phyloP scores from a whole-genome alignment of 1,139 yeast genomes.

The Yamadazyma spencermartinsiae region DNA sequence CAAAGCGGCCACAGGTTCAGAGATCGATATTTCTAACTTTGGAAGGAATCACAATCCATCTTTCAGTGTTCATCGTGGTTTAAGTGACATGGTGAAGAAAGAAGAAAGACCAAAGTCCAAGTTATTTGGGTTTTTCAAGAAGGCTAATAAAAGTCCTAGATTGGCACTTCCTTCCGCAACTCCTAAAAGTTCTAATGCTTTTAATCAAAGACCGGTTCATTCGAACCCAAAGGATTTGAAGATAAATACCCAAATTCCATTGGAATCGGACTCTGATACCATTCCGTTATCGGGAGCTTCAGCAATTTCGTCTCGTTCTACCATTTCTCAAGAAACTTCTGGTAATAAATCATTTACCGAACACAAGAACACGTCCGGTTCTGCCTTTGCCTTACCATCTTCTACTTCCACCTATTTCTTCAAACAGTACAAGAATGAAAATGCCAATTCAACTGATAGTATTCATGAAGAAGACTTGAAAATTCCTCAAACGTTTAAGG shows the following conservation, averaged over 20 bases:
- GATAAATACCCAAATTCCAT: constrained; percentile 14
- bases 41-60: constrained; percentile 46
- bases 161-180: constrained; percentile 8
- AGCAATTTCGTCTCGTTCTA: constrained; percentile 13
- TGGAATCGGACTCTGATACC: constrained; percentile 19
- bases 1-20: constrained; percentile 39
- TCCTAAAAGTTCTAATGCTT: constrained; percentile 4
- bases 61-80: constrained; percentile 22
- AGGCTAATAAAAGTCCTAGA: constrained; percentile 13
- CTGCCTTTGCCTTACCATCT: constrained; percentile 49
- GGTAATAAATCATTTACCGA: constrained; percentile 15
- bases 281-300: constrained; percentile 18
- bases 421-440: constrained; percentile 24
- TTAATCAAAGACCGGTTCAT: neutral
- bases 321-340: constrained; percentile 14
- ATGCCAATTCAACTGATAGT: constrained; percentile 4
- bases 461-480: constrained; percentile 18
- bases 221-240: constrained; percentile 15
- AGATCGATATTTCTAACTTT: constrained; percentile 41
- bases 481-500: constrained; percentile 40
- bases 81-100: constrained; percentile 11
- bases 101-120: constrained; percentile 17
- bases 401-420: constrained; percentile 46
- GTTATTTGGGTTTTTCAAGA: constrained; percentile 23
- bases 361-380: constrained; percentile 25